Evolutionary conservation across 495 filamentous ascomycete genomes (phyloP), one percentile per base, ranked within the genome.

Genomic region (Viridothelium virens): DNA sequence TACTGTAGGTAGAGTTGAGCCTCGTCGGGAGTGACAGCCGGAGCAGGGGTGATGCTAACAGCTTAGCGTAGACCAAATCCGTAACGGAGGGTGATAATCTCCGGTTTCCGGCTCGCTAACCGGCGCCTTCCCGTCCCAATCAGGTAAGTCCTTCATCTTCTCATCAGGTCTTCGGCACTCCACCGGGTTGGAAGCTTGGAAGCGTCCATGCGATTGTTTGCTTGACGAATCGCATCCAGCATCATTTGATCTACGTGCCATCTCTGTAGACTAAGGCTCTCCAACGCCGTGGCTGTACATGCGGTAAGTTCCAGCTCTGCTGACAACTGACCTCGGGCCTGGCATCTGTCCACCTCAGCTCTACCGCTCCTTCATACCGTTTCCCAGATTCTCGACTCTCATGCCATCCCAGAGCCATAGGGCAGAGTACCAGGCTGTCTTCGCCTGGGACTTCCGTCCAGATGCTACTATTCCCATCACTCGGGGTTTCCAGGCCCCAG

Each of bases 381-480:
- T 3, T 59, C 7, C 25, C 53, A 59, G 53, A 59, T 59, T 36
- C 53, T 36, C 18, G 18, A n/a, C 14, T 36, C 25, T 31, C 10
- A n/a, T 3, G 31, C 31, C 53, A 9, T 36, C 53, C 53, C 53
- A 59, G 31, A 59, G 7, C 25, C 53, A 36, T 59, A 59, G 31
- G 48, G 18, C 53, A 36, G 6, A 59, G 25, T 10, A 10, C 53
- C 11, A 53, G 11, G 10, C n/a, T 11, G 18, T 9, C n/a, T 18
- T 3, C 53, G 7, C 6, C 31, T 36, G 2, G 7, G 7, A 31
- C 36, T 36, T 9, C 25, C 31, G 53, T 59, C 31, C 31, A 59
- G 53, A 36, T 36, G 53, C 11, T 59, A 31, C 53, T 59, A 59
- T 59, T 59, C 53, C 36, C 53, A 59, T 59, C 53, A 7, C 36